Evolutionary conservation across 2,329 filamentous ascomycete species (phyloP).

Genomic region (Trichoderma breve): DNA sequence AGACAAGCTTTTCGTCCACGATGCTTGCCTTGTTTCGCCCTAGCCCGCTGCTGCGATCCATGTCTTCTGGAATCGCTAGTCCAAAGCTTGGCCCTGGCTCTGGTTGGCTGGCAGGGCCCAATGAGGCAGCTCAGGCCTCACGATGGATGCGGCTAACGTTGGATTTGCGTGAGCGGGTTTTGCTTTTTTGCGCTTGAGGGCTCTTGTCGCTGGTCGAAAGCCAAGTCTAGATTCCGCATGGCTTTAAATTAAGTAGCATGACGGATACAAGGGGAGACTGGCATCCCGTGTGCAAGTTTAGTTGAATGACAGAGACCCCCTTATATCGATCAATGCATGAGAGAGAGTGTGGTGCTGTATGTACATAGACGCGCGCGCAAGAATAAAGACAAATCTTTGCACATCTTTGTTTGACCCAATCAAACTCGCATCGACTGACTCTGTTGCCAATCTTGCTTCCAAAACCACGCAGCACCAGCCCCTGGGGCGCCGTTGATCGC

Average conservation of each 20-base stretch:
- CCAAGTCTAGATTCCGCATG: background rate
- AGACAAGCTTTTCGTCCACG: background rate
- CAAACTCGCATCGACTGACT: background rate
- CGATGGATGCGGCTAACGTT: background rate
- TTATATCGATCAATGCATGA: background rate
- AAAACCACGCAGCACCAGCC: background rate
- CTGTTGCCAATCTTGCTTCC: background rate
- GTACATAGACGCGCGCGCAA: background rate
- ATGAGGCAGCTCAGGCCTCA: conserved; percentile 4
- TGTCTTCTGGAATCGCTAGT: background rate
- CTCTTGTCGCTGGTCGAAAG: background rate
- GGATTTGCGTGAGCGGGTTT: background rate
- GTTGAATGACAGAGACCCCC: background rate
- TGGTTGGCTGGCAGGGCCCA: conserved; percentile 6
- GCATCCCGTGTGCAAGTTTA: background rate
- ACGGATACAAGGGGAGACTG: background rate
- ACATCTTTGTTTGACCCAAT: background rate
- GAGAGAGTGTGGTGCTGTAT: background rate
- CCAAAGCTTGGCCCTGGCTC: background rate
- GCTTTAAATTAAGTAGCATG: background rate
- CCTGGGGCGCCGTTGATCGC: conserved; percentile 11
- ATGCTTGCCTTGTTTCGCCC: background rate
- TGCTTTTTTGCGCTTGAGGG: background rate
- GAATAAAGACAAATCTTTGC: too few relatives aligned
- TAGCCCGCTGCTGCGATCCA: background rate